phyloP scores from a whole-genome alignment of 2,329 filamentous ascomycete genomes.

The Canariomyces notabilis region DNA sequence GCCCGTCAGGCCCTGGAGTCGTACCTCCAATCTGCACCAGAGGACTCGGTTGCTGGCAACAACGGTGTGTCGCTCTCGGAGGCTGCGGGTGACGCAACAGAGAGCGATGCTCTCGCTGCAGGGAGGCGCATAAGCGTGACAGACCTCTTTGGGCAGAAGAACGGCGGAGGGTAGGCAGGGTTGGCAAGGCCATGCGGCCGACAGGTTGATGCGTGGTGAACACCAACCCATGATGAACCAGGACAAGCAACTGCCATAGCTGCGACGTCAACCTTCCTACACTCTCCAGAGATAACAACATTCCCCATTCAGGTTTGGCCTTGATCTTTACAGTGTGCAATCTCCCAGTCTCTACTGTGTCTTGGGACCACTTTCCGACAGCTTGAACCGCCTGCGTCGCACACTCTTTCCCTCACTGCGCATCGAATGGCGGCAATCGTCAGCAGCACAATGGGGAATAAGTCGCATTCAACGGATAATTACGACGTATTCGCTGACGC shows the following conservation, averaged over 20 bases:
- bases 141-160: slow-evolving; percentile 37
- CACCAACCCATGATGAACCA: too few species aligned
- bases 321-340: not conserved
- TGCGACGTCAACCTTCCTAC: not conserved
- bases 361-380: not conserved
- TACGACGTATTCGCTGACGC: not conserved
- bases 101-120: slow-evolving; percentile 22
- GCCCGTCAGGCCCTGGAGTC: slow-evolving; percentile 23
- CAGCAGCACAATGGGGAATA: not conserved
- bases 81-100: not conserved
- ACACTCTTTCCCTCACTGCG: not conserved
- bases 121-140: slow-evolving; percentile 39
- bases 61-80: too few species aligned
- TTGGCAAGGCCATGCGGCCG: too few species aligned
- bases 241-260: not conserved
- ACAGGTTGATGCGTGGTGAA: too few species aligned
- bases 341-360: not conserved
- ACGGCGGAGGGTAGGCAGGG: slow-evolving; percentile 5
- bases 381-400: not conserved
- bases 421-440: not conserved
- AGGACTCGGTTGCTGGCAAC: slow-evolving; percentile 9
- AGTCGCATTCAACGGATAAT: not conserved
- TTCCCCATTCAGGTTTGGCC: not conserved
- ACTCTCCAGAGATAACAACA: not conserved
- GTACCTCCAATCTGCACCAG: slow-evolving; percentile 14